Base-by-base conservation (phyloP, 352 stramenopile species). In the Phytopythium sindhum region DNA sequence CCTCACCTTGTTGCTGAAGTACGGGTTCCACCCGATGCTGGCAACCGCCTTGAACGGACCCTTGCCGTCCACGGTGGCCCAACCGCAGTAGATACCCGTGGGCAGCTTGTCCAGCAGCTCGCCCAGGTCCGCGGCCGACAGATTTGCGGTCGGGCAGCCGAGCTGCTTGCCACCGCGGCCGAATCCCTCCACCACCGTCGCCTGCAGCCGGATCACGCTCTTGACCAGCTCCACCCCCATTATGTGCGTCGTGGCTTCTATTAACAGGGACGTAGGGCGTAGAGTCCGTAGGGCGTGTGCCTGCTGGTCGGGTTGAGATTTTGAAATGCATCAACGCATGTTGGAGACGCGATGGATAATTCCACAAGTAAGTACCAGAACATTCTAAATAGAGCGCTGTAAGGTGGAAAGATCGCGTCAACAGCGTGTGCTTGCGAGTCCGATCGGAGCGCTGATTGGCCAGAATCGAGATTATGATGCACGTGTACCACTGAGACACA, bases 11-110 rank as follows among this genome's bases (percentile, higher is more conserved):
- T 98, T 97, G 66, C 96, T 89, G 64, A 96, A 98, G 75, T 92
- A 96, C 44, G 92, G 92, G 73, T 98, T 98, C 89, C 88, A 98
- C 15, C 96, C 96, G 42, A 99, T 96, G 81, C 98, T 99, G n/a
- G 96, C 96, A 26, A 98, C 96, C 23, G 95, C 95, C 75, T 98
- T 98, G 79, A 93, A 96, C 47, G 82, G 79, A 0, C 81, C 87
- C 14, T 83, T 63, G 60, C 77, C 78, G 71, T 97, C 89, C 21
- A 98, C 81, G 0, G 81, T 86, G 31, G 93, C 95, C 93, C 93
- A 98, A 42, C 92, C 92, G 74, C 93, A 94, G 76, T 98, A 99
- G 55, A 98, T 97, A 26, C 96, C 95, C n/a, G 89, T 91, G 14
- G 75, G 67, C 28, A 96, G 74, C 65, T 81, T 63, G 52, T 97